Percentiles rank a stretch among this genome's conserved stretches.
Conservation (phyloP, 305 asterid species). For the Nicotiana rustica region DNA sequence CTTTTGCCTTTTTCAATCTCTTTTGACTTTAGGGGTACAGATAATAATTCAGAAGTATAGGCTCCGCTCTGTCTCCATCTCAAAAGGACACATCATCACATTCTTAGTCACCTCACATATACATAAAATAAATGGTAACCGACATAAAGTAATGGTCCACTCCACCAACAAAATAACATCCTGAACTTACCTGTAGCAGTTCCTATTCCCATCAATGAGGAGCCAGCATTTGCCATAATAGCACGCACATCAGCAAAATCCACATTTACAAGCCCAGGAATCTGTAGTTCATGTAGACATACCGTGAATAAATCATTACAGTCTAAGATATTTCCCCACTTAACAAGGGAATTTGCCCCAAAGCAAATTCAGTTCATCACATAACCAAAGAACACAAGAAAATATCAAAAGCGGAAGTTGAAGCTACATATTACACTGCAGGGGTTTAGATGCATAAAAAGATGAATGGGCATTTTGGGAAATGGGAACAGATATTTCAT, state of each 20-base stretch:
- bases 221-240: conserved; percentile 39
- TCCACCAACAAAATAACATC: not conserved
- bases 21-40: conserved; percentile 9
- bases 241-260: conserved; percentile 42
- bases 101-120: not conserved
- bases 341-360: not conserved
- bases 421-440: conserved; percentile 22
- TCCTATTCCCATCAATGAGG: conserved; percentile 40
- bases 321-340: not conserved
- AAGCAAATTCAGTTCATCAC: conserved; percentile 8
- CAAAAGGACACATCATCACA: not conserved
- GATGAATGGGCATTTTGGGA: not conserved
- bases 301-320: not conserved
- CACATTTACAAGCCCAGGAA: conserved; percentile 39
- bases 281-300: conserved; percentile 31
- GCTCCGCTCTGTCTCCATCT: not conserved
- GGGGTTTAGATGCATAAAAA: conserved; percentile 13
- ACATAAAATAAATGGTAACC: not conserved
- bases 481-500: conserved; percentile 6
- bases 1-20: conserved; percentile 18
- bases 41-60: not conserved
- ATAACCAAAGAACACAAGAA: not conserved
- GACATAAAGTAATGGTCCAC: not conserved
- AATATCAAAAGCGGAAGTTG: not conserved
- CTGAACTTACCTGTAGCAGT: conserved; percentile 35